phyloP scores from a whole-genome alignment of 495 filamentous ascomycete genomes.

The Penicillium soppii region DNA sequence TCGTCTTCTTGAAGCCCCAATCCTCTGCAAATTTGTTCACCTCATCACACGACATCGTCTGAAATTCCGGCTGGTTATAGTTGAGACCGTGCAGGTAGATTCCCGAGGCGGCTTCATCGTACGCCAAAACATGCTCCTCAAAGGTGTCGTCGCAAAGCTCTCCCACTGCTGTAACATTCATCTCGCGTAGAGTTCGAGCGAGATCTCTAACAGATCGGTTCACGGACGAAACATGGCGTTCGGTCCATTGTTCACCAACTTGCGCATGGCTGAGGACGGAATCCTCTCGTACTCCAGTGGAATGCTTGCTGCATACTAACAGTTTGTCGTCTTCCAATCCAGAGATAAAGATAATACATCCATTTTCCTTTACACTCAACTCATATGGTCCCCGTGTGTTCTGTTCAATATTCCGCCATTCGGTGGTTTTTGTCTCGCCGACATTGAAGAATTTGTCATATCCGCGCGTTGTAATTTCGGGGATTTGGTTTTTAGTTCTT shows the following conservation, averaged over 20 bases:
- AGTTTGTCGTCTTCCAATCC: slow-evolving; percentile 84
- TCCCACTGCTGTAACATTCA: slow-evolving; percentile 91
- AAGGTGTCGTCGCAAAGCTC: slow-evolving; percentile 96
- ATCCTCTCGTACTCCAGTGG: slow-evolving; percentile 74
- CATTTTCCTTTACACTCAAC: slow-evolving; percentile 95
- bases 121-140: slow-evolving; percentile 95
- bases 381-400: slow-evolving; percentile 90
- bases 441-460: slow-evolving; percentile 99
- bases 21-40: slow-evolving; percentile 87
- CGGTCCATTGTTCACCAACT: slow-evolving; percentile 82
- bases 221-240: slow-evolving; percentile 69
- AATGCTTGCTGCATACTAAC: slow-evolving; percentile 97
- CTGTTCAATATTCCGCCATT: slow-evolving; percentile 75
- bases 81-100: slow-evolving; percentile 97
- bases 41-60: slow-evolving; percentile 72
- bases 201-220: slow-evolving; percentile 77
- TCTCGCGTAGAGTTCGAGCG: slow-evolving; percentile 66
- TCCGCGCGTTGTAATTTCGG: slow-evolving; percentile 80
- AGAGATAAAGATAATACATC: slow-evolving; percentile 97
- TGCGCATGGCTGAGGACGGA: slow-evolving; percentile 73
- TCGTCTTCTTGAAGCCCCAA: slow-evolving; percentile 92
- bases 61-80: slow-evolving; percentile 84
- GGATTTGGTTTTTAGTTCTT: slow-evolving; percentile 53
- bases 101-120: slow-evolving; percentile 77
- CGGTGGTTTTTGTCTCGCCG: slow-evolving; percentile 71